Evolutionary conservation across 1,284 basidiomycete genomes (phyloP).

Genomic region (Mycosarcoma maydis): DNA sequence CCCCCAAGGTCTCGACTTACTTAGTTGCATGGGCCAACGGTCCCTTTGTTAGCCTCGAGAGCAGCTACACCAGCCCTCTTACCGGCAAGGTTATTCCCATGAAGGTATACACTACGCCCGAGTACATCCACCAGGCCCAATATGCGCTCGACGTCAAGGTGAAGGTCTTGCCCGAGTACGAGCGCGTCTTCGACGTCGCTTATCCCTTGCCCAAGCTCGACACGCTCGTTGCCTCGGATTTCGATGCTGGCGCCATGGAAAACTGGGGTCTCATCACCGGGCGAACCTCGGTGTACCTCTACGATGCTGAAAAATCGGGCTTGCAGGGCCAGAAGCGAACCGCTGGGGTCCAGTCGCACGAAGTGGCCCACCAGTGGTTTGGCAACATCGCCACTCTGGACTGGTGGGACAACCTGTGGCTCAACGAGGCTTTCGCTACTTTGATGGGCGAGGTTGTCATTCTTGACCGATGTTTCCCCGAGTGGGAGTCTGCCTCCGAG

Average conservation of each 20-base stretch:
- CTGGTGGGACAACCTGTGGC: constrained; percentile 79
- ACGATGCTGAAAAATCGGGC: constrained; percentile 81
- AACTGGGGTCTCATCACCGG: constrained; percentile 88
- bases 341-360: constrained; percentile 82
- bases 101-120: constrained; percentile 83
- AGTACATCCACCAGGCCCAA: constrained; percentile 81
- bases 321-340: constrained; percentile 82
- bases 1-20: constrained; percentile 82
- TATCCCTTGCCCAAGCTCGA: constrained; percentile 85
- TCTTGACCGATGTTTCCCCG: constrained; percentile 73
- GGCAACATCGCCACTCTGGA: constrained; percentile 91
- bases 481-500: constrained; percentile 71
- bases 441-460: constrained; percentile 88
- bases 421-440: constrained; percentile 82
- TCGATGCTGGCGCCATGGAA: constrained; percentile 94
- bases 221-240: constrained; percentile 72
- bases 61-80: constrained; percentile 81
- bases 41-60: constrained; percentile 78
- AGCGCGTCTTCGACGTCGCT: constrained; percentile 85
- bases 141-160: constrained; percentile 87
- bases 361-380: constrained; percentile 74
- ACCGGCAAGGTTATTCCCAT: constrained; percentile 84
- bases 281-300: constrained; percentile 81
- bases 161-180: constrained; percentile 88
- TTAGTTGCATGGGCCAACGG: constrained; percentile 92